Conservation (phyloP, 2,329 filamentous ascomycete species). For the Pseudocercospora pini-densiflorae region DNA sequence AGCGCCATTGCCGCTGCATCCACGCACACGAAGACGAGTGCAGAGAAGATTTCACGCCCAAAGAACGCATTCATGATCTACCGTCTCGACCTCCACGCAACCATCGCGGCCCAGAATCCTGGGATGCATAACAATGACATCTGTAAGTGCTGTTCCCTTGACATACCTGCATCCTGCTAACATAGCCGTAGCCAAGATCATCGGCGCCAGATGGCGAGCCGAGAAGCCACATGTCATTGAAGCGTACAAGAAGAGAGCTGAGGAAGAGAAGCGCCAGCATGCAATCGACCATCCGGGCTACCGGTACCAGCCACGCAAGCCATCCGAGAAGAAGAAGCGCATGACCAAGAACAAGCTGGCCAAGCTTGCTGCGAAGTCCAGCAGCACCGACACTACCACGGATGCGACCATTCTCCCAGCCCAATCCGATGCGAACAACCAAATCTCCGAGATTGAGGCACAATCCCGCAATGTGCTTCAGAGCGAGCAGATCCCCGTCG, state of each 20-base stretch:
- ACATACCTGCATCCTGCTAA: not conserved
- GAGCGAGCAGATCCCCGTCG: constrained; percentile 51
- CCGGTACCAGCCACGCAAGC: constrained; percentile 47
- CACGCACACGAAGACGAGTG: constrained; percentile 22
- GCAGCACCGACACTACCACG: constrained; percentile 18
- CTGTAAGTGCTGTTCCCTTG: constrained; percentile 17
- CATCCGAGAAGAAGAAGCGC: constrained; percentile 52
- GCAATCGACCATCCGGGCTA: constrained; percentile 20
- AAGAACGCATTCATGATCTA: constrained; percentile 30
- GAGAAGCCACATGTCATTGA: constrained; percentile 16
- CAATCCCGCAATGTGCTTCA: constrained; percentile 33
- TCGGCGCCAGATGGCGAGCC: constrained; percentile 14
- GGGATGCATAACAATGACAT: constrained; percentile 27
- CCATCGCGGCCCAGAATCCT: constrained; percentile 17
- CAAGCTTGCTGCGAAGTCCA: constrained; percentile 25
- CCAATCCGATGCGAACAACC: constrained; percentile 13
- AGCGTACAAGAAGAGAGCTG: constrained; percentile 18
- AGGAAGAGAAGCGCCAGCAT: constrained; percentile 21
- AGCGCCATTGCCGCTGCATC: constrained; percentile 20
- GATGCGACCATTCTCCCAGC: constrained; percentile 22
- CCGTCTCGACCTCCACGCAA: constrained; percentile 20
- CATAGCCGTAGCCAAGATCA: constrained; percentile 22
- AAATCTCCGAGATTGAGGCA: constrained; percentile 8
- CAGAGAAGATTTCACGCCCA: constrained; percentile 17
- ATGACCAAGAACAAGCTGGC: constrained; percentile 44